Percentiles rank a stretch among this genome's conserved stretches.
Evolutionary conservation across 768 basidiomycete species (phyloP).

Genomic region (Suillus subaureus): DNA sequence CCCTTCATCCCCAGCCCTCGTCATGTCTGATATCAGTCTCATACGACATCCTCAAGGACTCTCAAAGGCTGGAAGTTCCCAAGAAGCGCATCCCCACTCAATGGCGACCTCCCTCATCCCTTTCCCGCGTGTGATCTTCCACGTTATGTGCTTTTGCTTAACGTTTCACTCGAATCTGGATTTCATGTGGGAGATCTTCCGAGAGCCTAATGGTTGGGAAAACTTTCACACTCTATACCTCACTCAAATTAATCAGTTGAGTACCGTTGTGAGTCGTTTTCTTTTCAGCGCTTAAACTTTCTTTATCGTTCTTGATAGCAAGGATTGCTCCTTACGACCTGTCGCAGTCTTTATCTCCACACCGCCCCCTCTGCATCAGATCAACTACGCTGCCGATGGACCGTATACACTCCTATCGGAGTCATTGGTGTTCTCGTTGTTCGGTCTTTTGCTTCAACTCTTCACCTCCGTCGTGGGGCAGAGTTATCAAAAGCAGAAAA

Average conservation of each 20-base stretch:
- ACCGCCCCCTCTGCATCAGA: background rate
- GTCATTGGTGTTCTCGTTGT: constrained; percentile 3
- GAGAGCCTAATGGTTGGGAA: background rate
- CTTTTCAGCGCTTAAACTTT: background rate
- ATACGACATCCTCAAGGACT: background rate
- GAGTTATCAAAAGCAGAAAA: background rate
- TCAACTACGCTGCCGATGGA: background rate
- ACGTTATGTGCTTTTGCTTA: background rate
- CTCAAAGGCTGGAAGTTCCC: background rate
- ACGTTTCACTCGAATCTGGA: background rate
- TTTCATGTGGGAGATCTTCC: constrained; percentile 7
- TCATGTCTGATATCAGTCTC: background rate
- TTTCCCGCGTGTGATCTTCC: background rate
- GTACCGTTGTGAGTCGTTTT: background rate
- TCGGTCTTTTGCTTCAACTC: background rate
- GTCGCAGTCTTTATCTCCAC: constrained; percentile 2
- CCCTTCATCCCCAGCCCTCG: background rate
- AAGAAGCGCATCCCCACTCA: background rate
- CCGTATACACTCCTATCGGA: background rate
- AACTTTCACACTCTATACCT: background rate
- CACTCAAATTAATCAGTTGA: background rate
- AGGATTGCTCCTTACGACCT: constrained; percentile 4
- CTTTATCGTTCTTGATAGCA: background rate
- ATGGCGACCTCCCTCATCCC: background rate
- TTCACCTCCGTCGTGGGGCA: background rate